Evolutionary conservation across 805 yeast genomes (phyloP).

Genomic region (Kodamaea kaohsiungensis): DNA sequence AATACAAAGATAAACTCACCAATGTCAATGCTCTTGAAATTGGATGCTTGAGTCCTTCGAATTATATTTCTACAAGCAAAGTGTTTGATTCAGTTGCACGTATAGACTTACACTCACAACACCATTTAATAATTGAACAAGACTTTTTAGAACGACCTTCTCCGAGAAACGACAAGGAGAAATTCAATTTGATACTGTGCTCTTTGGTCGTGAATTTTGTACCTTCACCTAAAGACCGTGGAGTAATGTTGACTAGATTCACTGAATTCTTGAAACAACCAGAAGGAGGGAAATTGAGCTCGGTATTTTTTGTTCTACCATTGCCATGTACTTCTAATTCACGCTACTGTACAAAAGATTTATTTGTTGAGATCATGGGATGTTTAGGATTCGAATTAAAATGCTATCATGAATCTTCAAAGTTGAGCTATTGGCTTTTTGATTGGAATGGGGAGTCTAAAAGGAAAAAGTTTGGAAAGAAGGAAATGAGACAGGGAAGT

Average conservation of each 20-base stretch:
- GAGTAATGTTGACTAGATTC: conserved; percentile 71
- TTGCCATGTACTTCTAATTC: conserved; percentile 84
- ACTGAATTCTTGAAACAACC: conserved; percentile 53
- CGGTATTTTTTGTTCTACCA: conserved; percentile 81
- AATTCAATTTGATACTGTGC: conserved; percentile 71
- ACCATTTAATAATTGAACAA: conserved; percentile 68
- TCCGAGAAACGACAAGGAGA: conserved; percentile 48
- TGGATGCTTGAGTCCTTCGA: conserved; percentile 73
- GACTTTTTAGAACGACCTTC: conserved; percentile 80
- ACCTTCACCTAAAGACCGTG: conserved; percentile 67
- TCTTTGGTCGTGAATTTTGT: conserved; percentile 90
- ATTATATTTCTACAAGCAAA: conserved; percentile 62
- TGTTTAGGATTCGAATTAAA: conserved; percentile 59
- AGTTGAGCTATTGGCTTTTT: conserved; percentile 73
- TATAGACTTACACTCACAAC: conserved; percentile 82
- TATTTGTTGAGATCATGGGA: conserved; percentile 47
- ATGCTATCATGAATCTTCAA: conserved; percentile 59
- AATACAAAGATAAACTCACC: conserved; percentile 6
- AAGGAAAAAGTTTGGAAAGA: conserved; percentile 35
- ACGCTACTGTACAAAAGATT: conserved; percentile 61
- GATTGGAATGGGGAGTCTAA: conserved; percentile 42
- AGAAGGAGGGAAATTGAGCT: conserved; percentile 22
- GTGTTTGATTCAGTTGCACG: conserved; percentile 54
- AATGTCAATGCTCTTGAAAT: conserved; percentile 64
- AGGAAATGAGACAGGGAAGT: conserved; percentile 56